Base-by-base conservation (phyloP, 2,329 filamentous ascomycete genomes). In the Fusarium sororula region DNA sequence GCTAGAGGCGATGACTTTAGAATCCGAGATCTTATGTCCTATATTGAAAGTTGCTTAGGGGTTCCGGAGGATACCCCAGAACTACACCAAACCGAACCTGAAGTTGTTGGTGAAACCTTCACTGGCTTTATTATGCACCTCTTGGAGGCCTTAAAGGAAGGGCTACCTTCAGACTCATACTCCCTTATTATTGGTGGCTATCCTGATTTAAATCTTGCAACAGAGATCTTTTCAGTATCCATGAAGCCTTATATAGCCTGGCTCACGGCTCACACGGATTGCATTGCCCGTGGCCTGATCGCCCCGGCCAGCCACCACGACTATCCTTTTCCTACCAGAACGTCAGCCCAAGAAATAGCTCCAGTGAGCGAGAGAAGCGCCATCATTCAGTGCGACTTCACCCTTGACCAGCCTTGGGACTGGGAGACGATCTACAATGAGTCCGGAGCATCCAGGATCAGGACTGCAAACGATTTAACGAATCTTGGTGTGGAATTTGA, bases 291-390 rank as follows among this genome's bases (percentile, higher is more conserved):
- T 1, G 12, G 30, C 3, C 22, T 53, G 0, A 20, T 53, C 4
- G 11, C n/a, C 22, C 30, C 30, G 0, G 0, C 48, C 3, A 2
- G 0, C 6, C 30, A 53, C 17, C 15, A 20, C 0, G 1, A 24
- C 1, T 37, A 37, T 53, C 48, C 30, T 0, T 37, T 53, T 24
- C 28, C 30, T 1, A 35, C 17, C 6, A 14, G 15, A 10, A 24
- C 5, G 0, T 3, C 22, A 4, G 4, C 30, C 7, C 3, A 7
- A 18, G 47, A 4, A 14, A 1, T 51, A 0, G 30, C 17, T 24
- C n/a, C 30, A 0, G 30, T 15, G n/a, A 5, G 30, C 2, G 30
- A 7, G 30, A 53, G 48, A 3, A 24, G 22, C 9, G n/a, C 30
- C n/a, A 35, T 37, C 0, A 37, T 53, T 0, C 30, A 53, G 48